A percentile compares a stretch with the other conserved stretches of the same genome.
Evolutionary conservation across 2,329 filamentous ascomycete genomes (phyloP).

Genomic region (Niveomyces coronatus): DNA sequence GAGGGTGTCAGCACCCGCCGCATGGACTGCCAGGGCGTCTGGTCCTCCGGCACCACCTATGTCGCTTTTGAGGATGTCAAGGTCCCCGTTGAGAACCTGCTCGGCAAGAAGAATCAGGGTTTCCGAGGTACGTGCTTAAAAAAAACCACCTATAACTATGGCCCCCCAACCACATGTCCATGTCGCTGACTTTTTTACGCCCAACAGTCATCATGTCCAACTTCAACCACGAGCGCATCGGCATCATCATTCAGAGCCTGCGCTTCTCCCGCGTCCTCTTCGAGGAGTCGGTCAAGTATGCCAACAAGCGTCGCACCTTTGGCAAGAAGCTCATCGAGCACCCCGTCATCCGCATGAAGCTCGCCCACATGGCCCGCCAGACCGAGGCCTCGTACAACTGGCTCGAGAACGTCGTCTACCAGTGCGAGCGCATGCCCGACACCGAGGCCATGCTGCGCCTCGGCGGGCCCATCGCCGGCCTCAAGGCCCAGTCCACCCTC

Average conservation of each 20-base stretch:
- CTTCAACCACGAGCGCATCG: constrained; percentile 98
- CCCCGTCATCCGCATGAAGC: constrained; percentile 93
- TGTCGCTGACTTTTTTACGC: too few relatives aligned
- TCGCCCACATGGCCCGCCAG: constrained; percentile 96
- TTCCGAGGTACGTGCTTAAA: constrained; percentile 55
- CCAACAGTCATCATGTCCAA: constrained; percentile 99
- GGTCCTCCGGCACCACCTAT: constrained; percentile 91
- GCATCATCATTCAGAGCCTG: constrained; percentile 94
- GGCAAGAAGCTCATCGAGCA: constrained; percentile 95
- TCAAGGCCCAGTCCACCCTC: constrained; percentile 88
- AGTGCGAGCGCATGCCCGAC: constrained; percentile 87
- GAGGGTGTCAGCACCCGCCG: constrained; percentile 84
- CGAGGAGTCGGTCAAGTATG: constrained; percentile 93
- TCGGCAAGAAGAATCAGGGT: constrained; percentile 96
- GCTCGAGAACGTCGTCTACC: constrained; percentile 91
- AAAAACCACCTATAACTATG: too few relatives aligned
- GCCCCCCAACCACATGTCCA: too few relatives aligned
- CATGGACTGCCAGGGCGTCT: constrained; percentile 98
- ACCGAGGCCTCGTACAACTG: constrained; percentile 96
- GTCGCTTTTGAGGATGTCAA: constrained; percentile 99
- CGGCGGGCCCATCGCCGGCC: constrained; percentile 81
- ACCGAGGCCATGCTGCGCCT: constrained; percentile 93
- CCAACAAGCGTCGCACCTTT: constrained; percentile 93
- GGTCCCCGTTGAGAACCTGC: constrained; percentile 96
- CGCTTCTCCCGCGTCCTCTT: constrained; percentile 95